Evolutionary conservation across 2,329 filamentous ascomycete species (phyloP).

Genomic region (Keithomyces neogunnii): DNA sequence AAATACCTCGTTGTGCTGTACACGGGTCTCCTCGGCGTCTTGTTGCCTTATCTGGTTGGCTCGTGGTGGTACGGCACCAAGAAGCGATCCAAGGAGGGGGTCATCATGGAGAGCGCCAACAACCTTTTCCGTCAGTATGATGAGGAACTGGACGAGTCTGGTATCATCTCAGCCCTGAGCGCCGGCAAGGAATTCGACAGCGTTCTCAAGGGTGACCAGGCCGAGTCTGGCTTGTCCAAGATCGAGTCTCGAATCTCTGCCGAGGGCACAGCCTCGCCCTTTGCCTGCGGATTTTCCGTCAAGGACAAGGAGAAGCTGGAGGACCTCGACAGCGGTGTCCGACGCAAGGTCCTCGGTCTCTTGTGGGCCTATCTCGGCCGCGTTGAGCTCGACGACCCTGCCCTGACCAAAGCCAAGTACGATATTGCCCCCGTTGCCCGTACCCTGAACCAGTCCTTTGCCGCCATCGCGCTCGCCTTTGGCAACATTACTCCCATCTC

Average conservation of each 20-base stretch:
- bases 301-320: constrained; percentile 73
- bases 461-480: constrained; percentile 79
- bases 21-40: constrained; percentile 75
- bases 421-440: constrained; percentile 82
- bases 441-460: constrained; percentile 77
- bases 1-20: constrained; percentile 94
- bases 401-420: constrained; percentile 77
- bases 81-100: constrained; percentile 83
- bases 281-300: constrained; percentile 50
- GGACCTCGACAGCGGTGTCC: constrained; percentile 69
- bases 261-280: constrained; percentile 41
- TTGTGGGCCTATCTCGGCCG: constrained; percentile 94
- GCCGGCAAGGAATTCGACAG: constrained; percentile 78
- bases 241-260: constrained; percentile 74
- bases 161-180: constrained; percentile 73
- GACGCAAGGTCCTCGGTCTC: constrained; percentile 79
- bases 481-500: constrained; percentile 76
- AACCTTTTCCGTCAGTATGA: constrained; percentile 91
- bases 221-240: constrained; percentile 72
- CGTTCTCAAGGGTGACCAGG: constrained; percentile 66
- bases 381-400: constrained; percentile 70
- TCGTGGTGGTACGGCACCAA: constrained; percentile 99
- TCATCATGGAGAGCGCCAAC: constrained; percentile 87
- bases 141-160: constrained; percentile 72
- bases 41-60: constrained; percentile 87